Conservation (phyloP, 257 asterid species). For the Perilla frutescens region DNA sequence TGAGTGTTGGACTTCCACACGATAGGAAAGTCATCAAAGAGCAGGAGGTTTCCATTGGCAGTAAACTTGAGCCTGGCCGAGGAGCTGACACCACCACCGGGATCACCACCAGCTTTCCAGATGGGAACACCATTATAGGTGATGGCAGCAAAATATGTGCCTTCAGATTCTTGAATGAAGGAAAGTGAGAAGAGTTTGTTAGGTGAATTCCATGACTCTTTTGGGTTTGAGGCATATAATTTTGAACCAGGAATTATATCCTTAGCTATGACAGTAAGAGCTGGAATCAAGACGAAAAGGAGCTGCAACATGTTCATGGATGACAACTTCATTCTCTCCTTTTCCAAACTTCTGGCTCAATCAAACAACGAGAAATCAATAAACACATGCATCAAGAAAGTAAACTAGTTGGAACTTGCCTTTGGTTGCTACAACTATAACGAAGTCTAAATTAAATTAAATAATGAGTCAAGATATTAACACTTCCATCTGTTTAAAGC, state of each 20-base stretch:
- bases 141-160: slow-evolving; percentile 59
- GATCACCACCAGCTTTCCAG: slow-evolving; percentile 71
- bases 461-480: no score
- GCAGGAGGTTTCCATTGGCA: slow-evolving; percentile 62
- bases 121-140: slow-evolving; percentile 52
- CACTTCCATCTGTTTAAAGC: no score
- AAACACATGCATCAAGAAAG: no score
- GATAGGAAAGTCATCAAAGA: slow-evolving; percentile 37
- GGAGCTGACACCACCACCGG: slow-evolving; percentile 54
- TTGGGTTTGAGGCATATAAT: slow-evolving; percentile 49
- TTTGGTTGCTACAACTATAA: no score
- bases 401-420: no score
- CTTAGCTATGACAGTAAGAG: slow-evolving; percentile 36
- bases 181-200: slow-evolving; percentile 52
- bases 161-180: slow-evolving; percentile 44
- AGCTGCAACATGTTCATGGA: not conserved
- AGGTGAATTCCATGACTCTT: slow-evolving; percentile 62
- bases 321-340: not conserved
- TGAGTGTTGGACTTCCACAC: slow-evolving; percentile 70
- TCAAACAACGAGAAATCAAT: no score
- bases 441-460: no score
- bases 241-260: slow-evolving; percentile 55
- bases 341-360: no score
- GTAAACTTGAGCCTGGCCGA: slow-evolving; percentile 54
- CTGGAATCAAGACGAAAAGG: slow-evolving; percentile 24